Evolutionary conservation across 306 rosid genomes (phyloP).

Genomic region (Potentilla sterilis): DNA sequence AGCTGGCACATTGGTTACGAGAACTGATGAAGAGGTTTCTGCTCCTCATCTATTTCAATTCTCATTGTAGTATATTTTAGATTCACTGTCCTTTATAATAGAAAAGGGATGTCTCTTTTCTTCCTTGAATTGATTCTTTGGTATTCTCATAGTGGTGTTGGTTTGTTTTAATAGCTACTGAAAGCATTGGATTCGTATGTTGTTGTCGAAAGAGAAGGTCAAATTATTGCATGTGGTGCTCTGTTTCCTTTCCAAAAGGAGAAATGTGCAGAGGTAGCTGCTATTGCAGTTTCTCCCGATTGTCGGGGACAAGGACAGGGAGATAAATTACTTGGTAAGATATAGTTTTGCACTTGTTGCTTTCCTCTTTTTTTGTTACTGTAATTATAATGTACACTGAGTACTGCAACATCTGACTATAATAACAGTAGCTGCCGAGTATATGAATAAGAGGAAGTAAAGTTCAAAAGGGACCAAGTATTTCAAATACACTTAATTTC

Average conservation of each 20-base stretch:
- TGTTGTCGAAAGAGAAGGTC: conserved; percentile 96
- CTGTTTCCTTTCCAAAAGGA: conserved; percentile 77
- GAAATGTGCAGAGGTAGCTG: conserved; percentile 91
- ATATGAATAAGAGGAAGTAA: neutral
- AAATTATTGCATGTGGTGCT: conserved; percentile 89
- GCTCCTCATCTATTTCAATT: neutral
- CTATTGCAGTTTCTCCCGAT: conserved; percentile 90
- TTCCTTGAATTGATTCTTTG: neutral
- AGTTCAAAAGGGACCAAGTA: neutral
- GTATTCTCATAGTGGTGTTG: neutral
- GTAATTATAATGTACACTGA: neutral
- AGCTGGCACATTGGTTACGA: conserved; percentile 69
- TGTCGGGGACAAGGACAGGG: conserved; percentile 98
- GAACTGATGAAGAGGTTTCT: conserved; percentile 81
- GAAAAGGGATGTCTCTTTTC: neutral
- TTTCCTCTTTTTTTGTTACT: neutral
- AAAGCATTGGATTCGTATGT: conserved; percentile 53
- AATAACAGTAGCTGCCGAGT: neutral
- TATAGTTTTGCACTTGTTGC: neutral
- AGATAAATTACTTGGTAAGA: conserved; percentile 88
- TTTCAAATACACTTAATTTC: neutral
- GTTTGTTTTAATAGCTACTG: conserved; percentile 51
- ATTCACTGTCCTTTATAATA: neutral
- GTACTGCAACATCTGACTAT: neutral
- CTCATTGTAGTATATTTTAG: neutral